A percentile compares a stretch with the other conserved stretches of the same genome.
These are phyloP conservation scores for Plasmopara halstedii DNA, from an alignment of 352 stramenopile genomes.

Conservation along the genomic window DNA sequence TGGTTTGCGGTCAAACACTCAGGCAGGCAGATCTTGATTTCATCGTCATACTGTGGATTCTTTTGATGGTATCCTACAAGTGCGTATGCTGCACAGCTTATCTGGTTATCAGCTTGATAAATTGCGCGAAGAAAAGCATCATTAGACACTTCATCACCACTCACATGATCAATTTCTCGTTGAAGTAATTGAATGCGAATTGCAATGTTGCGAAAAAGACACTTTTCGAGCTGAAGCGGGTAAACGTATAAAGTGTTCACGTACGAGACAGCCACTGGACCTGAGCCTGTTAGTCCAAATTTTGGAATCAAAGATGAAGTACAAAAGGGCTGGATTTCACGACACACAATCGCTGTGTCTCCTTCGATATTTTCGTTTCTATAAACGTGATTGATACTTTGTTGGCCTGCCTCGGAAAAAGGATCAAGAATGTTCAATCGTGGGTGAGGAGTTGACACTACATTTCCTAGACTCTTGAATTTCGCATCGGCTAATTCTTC, in stretches of 20 bases:
- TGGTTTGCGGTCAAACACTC: conserved; percentile 37
- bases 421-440: conserved; percentile 27
- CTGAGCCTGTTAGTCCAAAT: conserved; percentile 37
- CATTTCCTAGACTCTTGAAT: conserved; percentile 17
- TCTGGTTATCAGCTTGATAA: conserved; percentile 26
- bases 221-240: conserved; percentile 54
- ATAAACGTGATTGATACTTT: neutral
- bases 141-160: conserved; percentile 28
- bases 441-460: neutral
- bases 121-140: conserved; percentile 28
- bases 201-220: conserved; percentile 57
- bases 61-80: conserved; percentile 79
- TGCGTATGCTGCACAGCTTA: conserved; percentile 20
- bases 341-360: conserved; percentile 17
- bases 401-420: conserved; percentile 16
- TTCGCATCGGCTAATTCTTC: conserved; percentile 34
- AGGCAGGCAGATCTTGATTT: conserved; percentile 67
- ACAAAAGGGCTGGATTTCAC: conserved; percentile 63
- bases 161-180: conserved; percentile 36
- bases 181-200: conserved; percentile 58
- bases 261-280: conserved; percentile 49
- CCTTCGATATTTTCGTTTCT: neutral
- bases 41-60: conserved; percentile 64
- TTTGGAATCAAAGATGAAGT: conserved; percentile 23
- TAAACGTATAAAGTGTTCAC: conserved; percentile 62